Percentiles rank a stretch among this genome's conserved stretches.
phyloP scores from a whole-genome alignment of 805 yeast genomes.

The Wickerhamomyces canadensis region DNA sequence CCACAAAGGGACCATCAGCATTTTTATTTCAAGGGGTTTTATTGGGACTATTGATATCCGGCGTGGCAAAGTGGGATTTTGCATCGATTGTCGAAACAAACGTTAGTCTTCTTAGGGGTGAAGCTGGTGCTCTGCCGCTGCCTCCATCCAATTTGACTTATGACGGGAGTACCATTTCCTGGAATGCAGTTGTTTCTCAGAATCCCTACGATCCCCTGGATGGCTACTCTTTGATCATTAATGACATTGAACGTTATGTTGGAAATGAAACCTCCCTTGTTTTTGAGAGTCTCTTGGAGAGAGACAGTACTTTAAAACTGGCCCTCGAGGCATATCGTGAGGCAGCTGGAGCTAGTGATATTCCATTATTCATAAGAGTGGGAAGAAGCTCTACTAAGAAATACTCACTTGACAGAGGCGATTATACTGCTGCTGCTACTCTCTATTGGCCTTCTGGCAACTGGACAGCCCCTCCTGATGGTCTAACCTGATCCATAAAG shows the following conservation, averaged over 20 bases:
- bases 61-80: constrained; percentile 84
- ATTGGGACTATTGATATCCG: constrained; percentile 72
- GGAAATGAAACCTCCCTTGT: constrained; percentile 46
- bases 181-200: constrained; percentile 14
- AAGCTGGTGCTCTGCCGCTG: constrained; percentile 42
- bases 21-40: constrained; percentile 75
- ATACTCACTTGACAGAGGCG: background rate
- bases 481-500: background rate
- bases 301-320: background rate
- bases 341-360: background rate
- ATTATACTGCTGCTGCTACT: background rate
- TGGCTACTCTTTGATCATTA: constrained; percentile 58
- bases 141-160: constrained; percentile 41
- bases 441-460: background rate
- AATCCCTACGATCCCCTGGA: constrained; percentile 28
- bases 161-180: constrained; percentile 19
- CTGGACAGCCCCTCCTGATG: background rate
- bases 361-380: background rate
- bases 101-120: constrained; percentile 56
- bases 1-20: constrained; percentile 61
- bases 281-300: constrained; percentile 27
- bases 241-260: constrained; percentile 68
- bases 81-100: constrained; percentile 80
- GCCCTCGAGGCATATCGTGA: background rate
- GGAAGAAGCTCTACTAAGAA: background rate